These are phyloP conservation scores for Cyclostephanos invisitatus DNA, from an alignment of 108 stramenopile genomes.

Conservation along the genomic window DNA sequence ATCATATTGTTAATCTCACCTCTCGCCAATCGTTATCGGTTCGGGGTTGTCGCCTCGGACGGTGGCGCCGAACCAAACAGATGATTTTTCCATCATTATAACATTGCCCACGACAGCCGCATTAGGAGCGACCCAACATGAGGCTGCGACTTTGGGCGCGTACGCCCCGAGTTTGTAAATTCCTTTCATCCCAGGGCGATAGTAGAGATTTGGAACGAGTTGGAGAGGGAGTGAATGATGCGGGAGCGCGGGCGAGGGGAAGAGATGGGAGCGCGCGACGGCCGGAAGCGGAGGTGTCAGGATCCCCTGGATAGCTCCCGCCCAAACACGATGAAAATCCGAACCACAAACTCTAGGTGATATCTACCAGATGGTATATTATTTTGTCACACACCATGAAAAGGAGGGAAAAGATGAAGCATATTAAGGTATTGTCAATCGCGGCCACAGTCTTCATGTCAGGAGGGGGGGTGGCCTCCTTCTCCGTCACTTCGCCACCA, in stretches of 20 bases:
- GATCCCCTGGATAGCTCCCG: too few species aligned
- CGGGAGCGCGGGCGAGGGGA: too few species aligned
- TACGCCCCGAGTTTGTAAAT: slow-evolving; percentile 41
- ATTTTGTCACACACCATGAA: too few species aligned
- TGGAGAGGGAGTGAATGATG: too few species aligned
- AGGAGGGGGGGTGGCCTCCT: slow-evolving; percentile 1
- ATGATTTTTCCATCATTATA: slow-evolving; percentile 37
- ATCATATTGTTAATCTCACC: not conserved
- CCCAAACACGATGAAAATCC: too few species aligned
- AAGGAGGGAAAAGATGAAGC: slow-evolving; percentile 7
- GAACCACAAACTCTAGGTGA: too few species aligned
- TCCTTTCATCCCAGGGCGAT: slow-evolving; percentile 45
- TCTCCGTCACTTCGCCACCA: not conserved
- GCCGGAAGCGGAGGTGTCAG: too few species aligned
- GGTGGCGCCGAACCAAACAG: slow-evolving; percentile 57
- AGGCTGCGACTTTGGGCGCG: slow-evolving; percentile 35
- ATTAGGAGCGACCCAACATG: slow-evolving; percentile 60
- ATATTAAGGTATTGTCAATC: not conserved
- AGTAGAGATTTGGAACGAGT: too few species aligned
- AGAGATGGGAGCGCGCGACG: too few species aligned
- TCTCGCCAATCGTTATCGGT: slow-evolving; percentile 46
- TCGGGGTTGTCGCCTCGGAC: slow-evolving; percentile 55
- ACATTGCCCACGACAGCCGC: slow-evolving; percentile 59
- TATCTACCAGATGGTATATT: too few species aligned
- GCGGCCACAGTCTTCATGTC: not conserved